Evolutionary conservation across 2,329 filamentous ascomycete genomes (phyloP).

Genomic region (Hypomyces perniciosus): DNA sequence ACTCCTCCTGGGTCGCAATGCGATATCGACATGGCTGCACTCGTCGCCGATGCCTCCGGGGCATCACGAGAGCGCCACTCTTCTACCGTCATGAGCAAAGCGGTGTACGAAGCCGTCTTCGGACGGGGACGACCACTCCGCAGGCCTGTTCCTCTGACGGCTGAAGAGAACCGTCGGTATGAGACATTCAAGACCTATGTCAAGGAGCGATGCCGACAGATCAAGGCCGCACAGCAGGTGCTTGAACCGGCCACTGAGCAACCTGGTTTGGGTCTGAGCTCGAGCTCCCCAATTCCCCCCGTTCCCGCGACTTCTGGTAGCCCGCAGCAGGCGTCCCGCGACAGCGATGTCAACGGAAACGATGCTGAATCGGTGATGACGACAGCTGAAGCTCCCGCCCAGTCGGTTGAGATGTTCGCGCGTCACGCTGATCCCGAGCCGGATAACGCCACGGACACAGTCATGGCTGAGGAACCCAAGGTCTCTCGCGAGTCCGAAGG

Average conservation of each 20-base stretch:
- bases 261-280: neutral
- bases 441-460: neutral
- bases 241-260: conserved; percentile 2
- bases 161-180: neutral
- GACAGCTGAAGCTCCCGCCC: conserved; percentile 3
- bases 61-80: neutral
- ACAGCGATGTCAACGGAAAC: neutral
- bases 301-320: conserved; percentile 1
- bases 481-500: neutral
- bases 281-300: too few species aligned
- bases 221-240: neutral
- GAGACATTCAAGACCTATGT: neutral
- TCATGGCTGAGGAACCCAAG: neutral
- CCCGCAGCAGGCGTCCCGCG: neutral
- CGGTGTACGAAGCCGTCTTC: neutral
- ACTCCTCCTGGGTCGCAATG: conserved; percentile 1
- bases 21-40: conserved; percentile 1
- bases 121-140: neutral
- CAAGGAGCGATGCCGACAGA: conserved; percentile 1
- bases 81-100: neutral
- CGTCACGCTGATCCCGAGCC: conserved; percentile 7
- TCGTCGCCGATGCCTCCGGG: neutral
- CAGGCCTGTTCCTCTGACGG: neutral
- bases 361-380: conserved; percentile 5
- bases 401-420: conserved; percentile 4